Conservation (phyloP, 257 asterid genomes). For the Solanum infundibuliforme region DNA sequence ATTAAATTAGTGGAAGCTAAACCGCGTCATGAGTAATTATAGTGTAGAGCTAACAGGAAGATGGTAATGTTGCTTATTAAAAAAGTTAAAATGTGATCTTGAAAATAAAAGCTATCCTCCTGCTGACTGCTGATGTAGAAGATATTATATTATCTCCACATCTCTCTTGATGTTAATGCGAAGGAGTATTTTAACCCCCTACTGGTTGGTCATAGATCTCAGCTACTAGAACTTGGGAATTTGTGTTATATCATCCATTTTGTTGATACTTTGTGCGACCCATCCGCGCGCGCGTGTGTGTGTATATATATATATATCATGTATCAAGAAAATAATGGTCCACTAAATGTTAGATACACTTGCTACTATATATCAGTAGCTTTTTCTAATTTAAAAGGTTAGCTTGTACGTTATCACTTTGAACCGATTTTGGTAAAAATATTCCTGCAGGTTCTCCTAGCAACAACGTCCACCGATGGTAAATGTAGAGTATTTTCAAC, state of each 20-base stretch:
- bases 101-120: background rate
- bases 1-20: background rate
- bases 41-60: background rate
- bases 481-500: constrained; percentile 94
- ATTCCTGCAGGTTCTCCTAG: constrained; percentile 58
- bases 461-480: constrained; percentile 98
- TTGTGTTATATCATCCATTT: background rate
- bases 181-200: background rate
- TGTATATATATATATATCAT: background rate
- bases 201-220: background rate
- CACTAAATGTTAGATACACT: background rate
- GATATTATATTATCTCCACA: background rate
- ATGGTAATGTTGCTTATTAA: background rate
- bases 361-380: background rate
- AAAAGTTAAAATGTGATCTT: background rate
- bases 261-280: background rate
- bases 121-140: background rate
- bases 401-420: background rate
- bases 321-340: background rate
- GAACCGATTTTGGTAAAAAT: background rate
- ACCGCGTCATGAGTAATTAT: background rate
- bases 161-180: background rate
- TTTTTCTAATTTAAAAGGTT: background rate
- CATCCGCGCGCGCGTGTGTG: rapidly evolving
- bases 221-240: background rate